These are phyloP conservation scores for Yamadazyma scolyti DNA, from an alignment of 805 yeast species.

Conservation along the genomic window DNA sequence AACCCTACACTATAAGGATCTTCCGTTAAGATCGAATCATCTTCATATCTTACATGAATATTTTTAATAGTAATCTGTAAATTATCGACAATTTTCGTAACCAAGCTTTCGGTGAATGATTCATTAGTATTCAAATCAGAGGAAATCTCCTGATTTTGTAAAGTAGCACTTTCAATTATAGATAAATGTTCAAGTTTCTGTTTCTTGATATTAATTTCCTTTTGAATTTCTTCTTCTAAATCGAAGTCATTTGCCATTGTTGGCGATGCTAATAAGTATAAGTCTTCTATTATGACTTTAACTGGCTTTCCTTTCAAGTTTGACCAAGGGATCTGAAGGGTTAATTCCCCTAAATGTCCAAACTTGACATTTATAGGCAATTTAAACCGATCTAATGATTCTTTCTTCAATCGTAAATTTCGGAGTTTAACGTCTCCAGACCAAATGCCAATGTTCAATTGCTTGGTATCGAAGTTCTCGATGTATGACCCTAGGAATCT, in stretches of 20 bases:
- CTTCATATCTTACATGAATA: slow-evolving; percentile 92
- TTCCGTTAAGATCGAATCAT: slow-evolving; percentile 64
- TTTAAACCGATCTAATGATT: slow-evolving; percentile 81
- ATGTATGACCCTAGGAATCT: slow-evolving; percentile 70
- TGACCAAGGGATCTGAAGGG: slow-evolving; percentile 95
- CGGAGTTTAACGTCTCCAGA: slow-evolving; percentile 89
- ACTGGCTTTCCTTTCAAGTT: slow-evolving; percentile 91
- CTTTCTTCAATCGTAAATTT: slow-evolving; percentile 76
- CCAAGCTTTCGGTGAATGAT: slow-evolving; percentile 78
- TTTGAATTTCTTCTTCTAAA: slow-evolving; percentile 54
- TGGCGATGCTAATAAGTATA: slow-evolving; percentile 78
- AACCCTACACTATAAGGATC: slow-evolving; percentile 79
- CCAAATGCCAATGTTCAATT: slow-evolving; percentile 94
- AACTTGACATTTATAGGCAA: slow-evolving; percentile 83
- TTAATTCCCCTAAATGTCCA: slow-evolving; percentile 87
- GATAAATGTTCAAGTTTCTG: slow-evolving; percentile 67
- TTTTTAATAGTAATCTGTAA: slow-evolving; percentile 86
- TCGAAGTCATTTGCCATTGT: slow-evolving; percentile 50
- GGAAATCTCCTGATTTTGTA: slow-evolving; percentile 22
- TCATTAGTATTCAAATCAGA: slow-evolving; percentile 55
- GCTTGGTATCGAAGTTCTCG: slow-evolving; percentile 94
- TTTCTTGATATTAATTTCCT: slow-evolving; percentile 58
- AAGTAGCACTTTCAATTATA: slow-evolving; percentile 49
- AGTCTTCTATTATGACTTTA: slow-evolving; percentile 80
- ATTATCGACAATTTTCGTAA: slow-evolving; percentile 90